Evolutionary conservation across 441 rosid species (phyloP).

Genomic region (Euphorbia schlechtendalii): DNA sequence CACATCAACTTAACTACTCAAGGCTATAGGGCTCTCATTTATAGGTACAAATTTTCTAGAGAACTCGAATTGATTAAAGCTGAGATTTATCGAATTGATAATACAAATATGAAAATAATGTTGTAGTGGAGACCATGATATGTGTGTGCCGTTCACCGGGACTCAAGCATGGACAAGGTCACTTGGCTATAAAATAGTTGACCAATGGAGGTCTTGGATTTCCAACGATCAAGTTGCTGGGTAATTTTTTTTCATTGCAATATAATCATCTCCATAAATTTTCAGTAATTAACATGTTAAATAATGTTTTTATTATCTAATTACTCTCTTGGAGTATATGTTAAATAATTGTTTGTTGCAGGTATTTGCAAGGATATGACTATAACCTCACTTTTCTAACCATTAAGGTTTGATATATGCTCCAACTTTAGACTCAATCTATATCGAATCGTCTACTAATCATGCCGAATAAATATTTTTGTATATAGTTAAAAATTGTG

Average conservation of each 20-base stretch:
- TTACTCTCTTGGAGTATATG: no score
- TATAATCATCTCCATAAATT: no score
- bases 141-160: conserved; percentile 40
- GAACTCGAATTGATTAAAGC: no score
- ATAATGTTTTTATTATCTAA: not conserved
- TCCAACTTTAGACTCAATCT: no score
- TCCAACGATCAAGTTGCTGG: conserved; percentile 38
- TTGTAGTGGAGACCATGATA: conserved; percentile 49
- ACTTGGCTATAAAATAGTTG: conserved; percentile 30
- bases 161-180: conserved; percentile 41
- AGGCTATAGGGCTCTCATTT: conserved; percentile 52
- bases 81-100: no score
- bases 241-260: conserved; percentile 15
- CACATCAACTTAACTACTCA: conserved; percentile 36
- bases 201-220: conserved; percentile 40
- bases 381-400: conserved; percentile 47
- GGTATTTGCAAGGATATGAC: conserved; percentile 48
- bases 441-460: no score
- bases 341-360: conserved; percentile 13
- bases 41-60: no score
- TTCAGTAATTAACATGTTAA: not conserved
- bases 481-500: no score
- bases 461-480: no score
- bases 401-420: conserved; percentile 34
- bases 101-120: no score